Evolutionary conservation across 208 protist genomes (phyloP).

Genomic region (Trypanosoma congolense): DNA sequence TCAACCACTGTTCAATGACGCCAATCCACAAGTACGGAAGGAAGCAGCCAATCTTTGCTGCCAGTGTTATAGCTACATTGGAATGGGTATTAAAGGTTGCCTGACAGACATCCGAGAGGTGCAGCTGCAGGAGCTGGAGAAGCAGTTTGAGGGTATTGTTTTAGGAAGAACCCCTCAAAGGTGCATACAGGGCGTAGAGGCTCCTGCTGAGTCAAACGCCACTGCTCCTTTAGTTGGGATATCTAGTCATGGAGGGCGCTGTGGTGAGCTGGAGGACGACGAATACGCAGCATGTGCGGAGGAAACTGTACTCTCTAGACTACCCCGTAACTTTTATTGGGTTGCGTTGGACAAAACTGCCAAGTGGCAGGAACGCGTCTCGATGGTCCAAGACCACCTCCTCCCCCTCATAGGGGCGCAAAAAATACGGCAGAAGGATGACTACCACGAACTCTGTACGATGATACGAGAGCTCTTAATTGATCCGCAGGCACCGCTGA

Average conservation of each 20-base stretch:
- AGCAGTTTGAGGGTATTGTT: constrained; percentile 47
- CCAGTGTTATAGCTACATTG: constrained; percentile 82
- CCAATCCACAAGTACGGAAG: constrained; percentile 69
- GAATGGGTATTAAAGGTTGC: constrained; percentile 57
- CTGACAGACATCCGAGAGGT: constrained; percentile 79
- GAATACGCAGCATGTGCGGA: constrained; percentile 59
- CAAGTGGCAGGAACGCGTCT: constrained; percentile 71
- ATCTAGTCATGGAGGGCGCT: constrained; percentile 3
- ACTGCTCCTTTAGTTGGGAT: constrained; percentile 1
- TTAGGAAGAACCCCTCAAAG: constrained; percentile 27
- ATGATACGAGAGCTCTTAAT: constrained; percentile 67
- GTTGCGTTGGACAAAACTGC: constrained; percentile 64
- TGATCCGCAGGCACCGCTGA: constrained; percentile 81
- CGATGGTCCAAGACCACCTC: constrained; percentile 57
- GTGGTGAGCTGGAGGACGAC: constrained; percentile 42
- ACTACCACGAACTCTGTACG: constrained; percentile 80
- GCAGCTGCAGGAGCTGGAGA: constrained; percentile 80
- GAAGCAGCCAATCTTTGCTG: constrained; percentile 67
- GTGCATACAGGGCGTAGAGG: constrained; percentile 18
- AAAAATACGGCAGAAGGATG: constrained; percentile 61
- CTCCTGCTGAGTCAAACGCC: constrained; percentile 14
- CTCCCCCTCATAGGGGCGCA: constrained; percentile 57
- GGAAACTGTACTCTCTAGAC: constrained; percentile 42
- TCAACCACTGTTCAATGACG: constrained; percentile 80
- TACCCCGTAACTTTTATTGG: constrained; percentile 75